Percentiles rank a stretch among this genome's conserved stretches.
Conservation (phyloP, 1,284 basidiomycete species). For the Pseudozyma pruni region DNA sequence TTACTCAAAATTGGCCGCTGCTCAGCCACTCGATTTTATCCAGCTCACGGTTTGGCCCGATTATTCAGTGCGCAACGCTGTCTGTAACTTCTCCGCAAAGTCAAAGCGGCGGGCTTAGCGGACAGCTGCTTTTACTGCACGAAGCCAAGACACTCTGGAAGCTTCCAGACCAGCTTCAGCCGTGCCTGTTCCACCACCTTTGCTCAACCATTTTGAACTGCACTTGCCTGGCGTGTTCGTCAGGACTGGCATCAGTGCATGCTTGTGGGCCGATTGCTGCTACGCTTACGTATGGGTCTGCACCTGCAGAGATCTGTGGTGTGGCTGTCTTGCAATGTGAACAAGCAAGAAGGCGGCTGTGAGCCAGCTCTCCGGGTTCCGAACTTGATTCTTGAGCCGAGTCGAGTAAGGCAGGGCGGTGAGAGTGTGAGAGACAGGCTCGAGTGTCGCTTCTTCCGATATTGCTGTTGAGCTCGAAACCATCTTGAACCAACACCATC, state of each 20-base stretch:
- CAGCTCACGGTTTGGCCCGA: constrained; percentile 41
- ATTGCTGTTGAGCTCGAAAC: background rate
- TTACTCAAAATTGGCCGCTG: constrained; percentile 4
- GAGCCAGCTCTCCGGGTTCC: constrained; percentile 22
- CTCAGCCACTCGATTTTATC: background rate
- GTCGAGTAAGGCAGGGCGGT: background rate
- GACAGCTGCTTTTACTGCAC: background rate
- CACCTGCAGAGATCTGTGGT: background rate
- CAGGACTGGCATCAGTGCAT: too few species aligned
- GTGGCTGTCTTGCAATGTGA: background rate
- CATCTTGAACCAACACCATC: constrained; percentile 2
- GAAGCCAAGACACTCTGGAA: constrained; percentile 18
- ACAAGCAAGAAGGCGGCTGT: background rate
- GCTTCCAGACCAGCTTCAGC: constrained; percentile 16
- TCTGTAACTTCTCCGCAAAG: background rate
- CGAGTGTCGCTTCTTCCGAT: constrained; percentile 14
- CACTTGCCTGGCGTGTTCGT: too few species aligned
- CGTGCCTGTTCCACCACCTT: too few species aligned
- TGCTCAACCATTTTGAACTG: too few species aligned
- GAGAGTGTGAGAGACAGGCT: too few species aligned
- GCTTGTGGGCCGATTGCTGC: too few species aligned
- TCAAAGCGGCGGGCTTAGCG: background rate
- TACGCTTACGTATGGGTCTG: too few species aligned
- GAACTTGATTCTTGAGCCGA: constrained; percentile 17
- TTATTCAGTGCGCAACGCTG: too few species aligned